Evolutionary conservation across 306 rosid species (phyloP).

Genomic region (Corylus heterophylla): DNA sequence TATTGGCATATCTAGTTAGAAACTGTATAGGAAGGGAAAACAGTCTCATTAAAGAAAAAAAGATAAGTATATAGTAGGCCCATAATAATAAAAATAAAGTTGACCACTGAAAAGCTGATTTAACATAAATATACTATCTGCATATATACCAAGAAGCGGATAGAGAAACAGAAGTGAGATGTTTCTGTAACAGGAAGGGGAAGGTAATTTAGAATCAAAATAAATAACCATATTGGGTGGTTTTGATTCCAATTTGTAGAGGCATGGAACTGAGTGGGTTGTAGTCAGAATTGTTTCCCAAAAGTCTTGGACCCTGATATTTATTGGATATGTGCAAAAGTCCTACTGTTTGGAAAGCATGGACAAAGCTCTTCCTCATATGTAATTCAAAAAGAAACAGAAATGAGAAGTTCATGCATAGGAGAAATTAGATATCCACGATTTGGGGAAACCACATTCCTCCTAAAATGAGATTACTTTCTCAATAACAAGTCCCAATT

Average conservation of each 20-base stretch:
- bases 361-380: not conserved
- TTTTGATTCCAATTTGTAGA: not conserved
- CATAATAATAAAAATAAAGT: constrained; percentile 19
- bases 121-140: constrained; percentile 11
- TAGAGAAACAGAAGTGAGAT: not conserved
- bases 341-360: not conserved
- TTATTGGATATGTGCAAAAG: not conserved
- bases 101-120: constrained; percentile 11
- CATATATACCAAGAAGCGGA: constrained; percentile 22
- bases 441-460: constrained; percentile 22
- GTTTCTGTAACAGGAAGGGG: not conserved
- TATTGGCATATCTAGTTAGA: constrained; percentile 26
- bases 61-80: constrained; percentile 15
- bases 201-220: not conserved
- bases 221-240: not conserved
- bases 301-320: not conserved
- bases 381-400: constrained; percentile 18
- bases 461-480: constrained; percentile 15
- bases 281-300: not conserved
- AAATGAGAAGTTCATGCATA: constrained; percentile 25
- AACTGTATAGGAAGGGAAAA: constrained; percentile 22
- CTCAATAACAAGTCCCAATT: not conserved
- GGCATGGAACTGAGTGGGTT: not conserved
- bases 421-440: constrained; percentile 24
- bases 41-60: not conserved